A percentile compares a stretch with the other conserved stretches of the same genome.
These are phyloP conservation scores for Calonectria hongkongensis DNA, from an alignment of 2,329 filamentous ascomycete genomes.

Conservation along the genomic window DNA sequence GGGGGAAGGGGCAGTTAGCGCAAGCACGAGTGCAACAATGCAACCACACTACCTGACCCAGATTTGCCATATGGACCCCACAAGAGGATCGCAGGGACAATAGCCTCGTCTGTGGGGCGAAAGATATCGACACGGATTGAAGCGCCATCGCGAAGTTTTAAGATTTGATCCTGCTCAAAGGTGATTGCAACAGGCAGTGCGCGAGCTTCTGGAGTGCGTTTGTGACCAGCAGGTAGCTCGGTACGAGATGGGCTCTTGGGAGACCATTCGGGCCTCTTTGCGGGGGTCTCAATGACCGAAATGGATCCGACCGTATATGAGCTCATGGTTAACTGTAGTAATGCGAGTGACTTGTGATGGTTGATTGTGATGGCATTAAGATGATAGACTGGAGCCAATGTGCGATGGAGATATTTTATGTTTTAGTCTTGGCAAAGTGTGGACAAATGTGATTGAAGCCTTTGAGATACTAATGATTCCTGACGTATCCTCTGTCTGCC, in stretches of 20 bases:
- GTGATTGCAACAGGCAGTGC: background rate
- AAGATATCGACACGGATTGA: constrained; percentile 11
- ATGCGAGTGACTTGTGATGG: too few species aligned
- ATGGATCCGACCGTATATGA: constrained; percentile 10
- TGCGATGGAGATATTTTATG: too few species aligned
- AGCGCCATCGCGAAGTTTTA: constrained; percentile 2
- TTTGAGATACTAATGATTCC: background rate
- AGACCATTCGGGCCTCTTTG: background rate
- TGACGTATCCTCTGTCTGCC: background rate
- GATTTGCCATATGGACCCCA: constrained; percentile 17
- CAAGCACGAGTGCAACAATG: too few species aligned
- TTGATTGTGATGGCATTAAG: background rate
- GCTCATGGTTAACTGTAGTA: background rate
- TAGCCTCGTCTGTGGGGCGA: background rate
- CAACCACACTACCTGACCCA: constrained; percentile 3
- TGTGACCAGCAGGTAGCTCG: background rate
- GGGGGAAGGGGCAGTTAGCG: background rate
- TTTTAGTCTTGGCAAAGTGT: too few species aligned
- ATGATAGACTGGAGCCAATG: background rate
- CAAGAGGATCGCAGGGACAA: constrained; percentile 4
- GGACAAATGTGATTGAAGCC: too few species aligned
- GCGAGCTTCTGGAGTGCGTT: background rate
- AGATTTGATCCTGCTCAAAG: constrained; percentile 1
- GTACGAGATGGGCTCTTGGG: background rate
- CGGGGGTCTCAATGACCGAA: background rate